Evolutionary conservation across 305 asterid species (phyloP).

Genomic region (Caryopteris hybrid): DNA sequence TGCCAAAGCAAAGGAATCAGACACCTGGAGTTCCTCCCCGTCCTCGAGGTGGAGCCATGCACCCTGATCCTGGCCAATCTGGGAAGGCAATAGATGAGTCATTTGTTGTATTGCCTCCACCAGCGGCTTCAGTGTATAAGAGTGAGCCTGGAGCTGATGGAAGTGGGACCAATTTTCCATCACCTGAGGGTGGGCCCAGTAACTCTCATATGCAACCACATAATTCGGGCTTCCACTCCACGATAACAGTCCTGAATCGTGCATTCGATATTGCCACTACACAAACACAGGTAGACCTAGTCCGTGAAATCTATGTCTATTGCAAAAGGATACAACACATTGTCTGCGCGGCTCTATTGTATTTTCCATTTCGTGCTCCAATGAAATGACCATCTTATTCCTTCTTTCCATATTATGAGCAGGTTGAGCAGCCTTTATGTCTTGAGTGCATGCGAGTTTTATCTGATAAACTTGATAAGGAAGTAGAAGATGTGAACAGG

Average conservation of each 20-base stretch:
- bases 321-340: neutral
- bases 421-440: conserved; percentile 97
- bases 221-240: conserved; percentile 85
- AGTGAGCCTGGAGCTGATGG: conserved; percentile 72
- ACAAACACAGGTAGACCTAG: conserved; percentile 60
- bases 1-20: conserved; percentile 82
- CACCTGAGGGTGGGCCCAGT: conserved; percentile 54
- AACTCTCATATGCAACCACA: conserved; percentile 52
- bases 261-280: conserved; percentile 93
- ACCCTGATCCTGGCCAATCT: conserved; percentile 57
- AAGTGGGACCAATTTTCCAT: conserved; percentile 50
- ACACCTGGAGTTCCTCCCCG: conserved; percentile 65
- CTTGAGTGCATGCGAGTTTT: conserved; percentile 95
- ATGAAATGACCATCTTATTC: neutral
- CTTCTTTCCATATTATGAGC: conserved; percentile 11
- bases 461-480: conserved; percentile 96
- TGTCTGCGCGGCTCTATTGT: no score
- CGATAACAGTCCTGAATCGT: conserved; percentile 78
- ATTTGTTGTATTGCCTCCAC: conserved; percentile 96
- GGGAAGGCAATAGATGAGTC: conserved; percentile 95
- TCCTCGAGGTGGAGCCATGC: conserved; percentile 54
- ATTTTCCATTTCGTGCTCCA: no score
- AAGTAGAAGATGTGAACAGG: conserved; percentile 86
- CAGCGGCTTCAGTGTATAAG: conserved; percentile 95
- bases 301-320: neutral